Evolutionary conservation across 2,329 filamentous ascomycete species (phyloP).

Genomic region (Aspergillus candidus): DNA sequence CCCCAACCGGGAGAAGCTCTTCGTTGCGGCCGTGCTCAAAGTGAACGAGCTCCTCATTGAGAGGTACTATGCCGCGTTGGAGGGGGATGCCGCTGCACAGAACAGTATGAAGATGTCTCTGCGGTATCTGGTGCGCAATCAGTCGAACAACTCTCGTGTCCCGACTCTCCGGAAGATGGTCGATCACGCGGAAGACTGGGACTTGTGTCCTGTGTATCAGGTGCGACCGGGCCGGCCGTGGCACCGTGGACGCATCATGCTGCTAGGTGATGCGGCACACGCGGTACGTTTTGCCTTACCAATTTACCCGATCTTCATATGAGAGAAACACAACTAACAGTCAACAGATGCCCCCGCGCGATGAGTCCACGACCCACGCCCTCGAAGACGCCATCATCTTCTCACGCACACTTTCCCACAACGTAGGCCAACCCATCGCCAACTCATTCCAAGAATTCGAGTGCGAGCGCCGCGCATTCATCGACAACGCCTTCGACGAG

Average conservation of each 20-base stretch:
- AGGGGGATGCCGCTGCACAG: constrained; percentile 22
- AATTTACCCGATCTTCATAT: not conserved
- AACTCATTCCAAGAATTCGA: constrained; percentile 28
- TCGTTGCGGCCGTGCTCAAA: constrained; percentile 32
- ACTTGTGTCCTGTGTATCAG: constrained; percentile 36
- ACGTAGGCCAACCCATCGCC: constrained; percentile 19
- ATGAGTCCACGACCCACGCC: constrained; percentile 36
- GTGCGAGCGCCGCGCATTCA: constrained; percentile 24
- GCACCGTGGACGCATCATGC: constrained; percentile 30
- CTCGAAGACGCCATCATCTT: constrained; percentile 39
- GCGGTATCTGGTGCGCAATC: constrained; percentile 26
- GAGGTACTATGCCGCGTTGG: constrained; percentile 15
- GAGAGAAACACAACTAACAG: not conserved
- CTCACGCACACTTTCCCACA: constrained; percentile 26
- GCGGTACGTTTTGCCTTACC: constrained; percentile 25
- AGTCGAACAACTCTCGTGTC: constrained; percentile 27
- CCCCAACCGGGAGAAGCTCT: constrained; percentile 25
- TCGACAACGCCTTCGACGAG: constrained; percentile 31
- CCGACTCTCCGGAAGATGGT: constrained; percentile 30
- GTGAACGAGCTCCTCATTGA: constrained; percentile 24
- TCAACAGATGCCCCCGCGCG: constrained; percentile 38
- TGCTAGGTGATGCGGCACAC: constrained; percentile 41
- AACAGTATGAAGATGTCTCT: constrained; percentile 27
- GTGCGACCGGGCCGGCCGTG: constrained; percentile 32
- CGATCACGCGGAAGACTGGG: constrained; percentile 27